phyloP scores from a whole-genome alignment of 176 grass and related monocot species.

The Panicum miliaceum region DNA sequence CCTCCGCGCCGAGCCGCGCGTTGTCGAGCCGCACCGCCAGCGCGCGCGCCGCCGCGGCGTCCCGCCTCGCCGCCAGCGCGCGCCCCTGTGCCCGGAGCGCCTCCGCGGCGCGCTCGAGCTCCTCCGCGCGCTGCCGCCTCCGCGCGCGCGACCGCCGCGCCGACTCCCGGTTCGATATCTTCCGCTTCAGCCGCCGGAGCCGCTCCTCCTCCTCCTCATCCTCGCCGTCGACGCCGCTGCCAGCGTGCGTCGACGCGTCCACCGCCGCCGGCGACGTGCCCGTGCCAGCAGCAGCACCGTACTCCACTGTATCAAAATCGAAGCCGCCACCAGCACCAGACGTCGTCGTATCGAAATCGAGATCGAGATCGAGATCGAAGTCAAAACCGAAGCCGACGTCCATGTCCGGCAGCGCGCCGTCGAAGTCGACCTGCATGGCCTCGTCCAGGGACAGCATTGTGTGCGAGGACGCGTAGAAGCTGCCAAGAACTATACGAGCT shows the following conservation, averaged over 20 bases:
- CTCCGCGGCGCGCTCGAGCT: slow-evolving; percentile 28
- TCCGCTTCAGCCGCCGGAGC: slow-evolving; percentile 37
- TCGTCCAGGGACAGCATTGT: slow-evolving; percentile 45
- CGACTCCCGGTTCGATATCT: slow-evolving; percentile 72
- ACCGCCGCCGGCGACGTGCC: neutral
- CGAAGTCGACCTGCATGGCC: slow-evolving; percentile 37
- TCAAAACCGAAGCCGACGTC: slow-evolving; percentile 23
- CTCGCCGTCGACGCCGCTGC: neutral
- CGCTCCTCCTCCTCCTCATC: neutral
- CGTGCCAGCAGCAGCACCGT: no score
- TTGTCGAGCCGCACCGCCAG: slow-evolving; percentile 31
- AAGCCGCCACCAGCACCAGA: neutral
- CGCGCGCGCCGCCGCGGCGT: neutral
- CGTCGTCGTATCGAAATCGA: neutral
- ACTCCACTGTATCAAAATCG: neutral
- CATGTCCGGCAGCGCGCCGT: neutral
- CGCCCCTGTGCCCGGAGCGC: slow-evolving; percentile 26
- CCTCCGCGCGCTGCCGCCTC: slow-evolving; percentile 41
- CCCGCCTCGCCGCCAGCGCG: slow-evolving; percentile 16
- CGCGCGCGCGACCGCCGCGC: slow-evolving; percentile 63
- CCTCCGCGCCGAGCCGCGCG: slow-evolving; percentile 42
- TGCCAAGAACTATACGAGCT: neutral
- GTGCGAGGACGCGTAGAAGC: neutral
- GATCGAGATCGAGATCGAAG: neutral
- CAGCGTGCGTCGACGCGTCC: neutral